phyloP scores from a whole-genome alignment of 2,329 filamentous ascomycete species.

The Xylariaceae sp. region DNA sequence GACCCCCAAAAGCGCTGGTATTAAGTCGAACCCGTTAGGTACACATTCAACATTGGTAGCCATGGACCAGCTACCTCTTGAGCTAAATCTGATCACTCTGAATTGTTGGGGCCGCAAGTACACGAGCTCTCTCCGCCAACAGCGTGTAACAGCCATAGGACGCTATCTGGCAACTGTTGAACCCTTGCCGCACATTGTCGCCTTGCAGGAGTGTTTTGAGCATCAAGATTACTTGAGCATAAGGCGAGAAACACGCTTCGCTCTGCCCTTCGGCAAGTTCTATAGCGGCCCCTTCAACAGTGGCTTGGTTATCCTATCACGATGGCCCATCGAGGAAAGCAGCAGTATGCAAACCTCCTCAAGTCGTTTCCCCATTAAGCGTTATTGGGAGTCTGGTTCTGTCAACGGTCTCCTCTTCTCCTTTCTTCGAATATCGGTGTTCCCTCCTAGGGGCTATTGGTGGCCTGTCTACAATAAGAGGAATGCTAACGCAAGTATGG shows the following conservation, averaged over 20 bases:
- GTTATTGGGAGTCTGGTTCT: neutral
- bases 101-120: slow-evolving; percentile 98
- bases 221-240: slow-evolving; percentile 78
- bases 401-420: neutral
- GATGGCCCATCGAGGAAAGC: slow-evolving; percentile 89
- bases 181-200: slow-evolving; percentile 76
- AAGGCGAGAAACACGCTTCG: slow-evolving; percentile 63
- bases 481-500: slow-evolving; percentile 2
- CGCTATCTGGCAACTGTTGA: slow-evolving; percentile 65
- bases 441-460: neutral
- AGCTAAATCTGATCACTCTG: slow-evolving; percentile 77
- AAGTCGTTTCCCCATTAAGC: neutral
- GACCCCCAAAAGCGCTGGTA: neutral
- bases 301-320: slow-evolving; percentile 81
- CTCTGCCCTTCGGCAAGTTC: slow-evolving; percentile 88
- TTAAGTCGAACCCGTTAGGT: neutral
- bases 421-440: neutral
- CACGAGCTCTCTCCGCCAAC: slow-evolving; percentile 71
- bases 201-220: slow-evolving; percentile 93
- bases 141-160: slow-evolving; percentile 80
- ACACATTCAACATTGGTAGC: neutral
- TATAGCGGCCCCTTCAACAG: slow-evolving; percentile 89
- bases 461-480: neutral
- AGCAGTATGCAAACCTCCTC: slow-evolving; percentile 34
- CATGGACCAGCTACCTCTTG: slow-evolving; percentile 41